Evolutionary conservation across 768 basidiomycete species (phyloP).

Genomic region (Pleurotus salmoneostramineus): DNA sequence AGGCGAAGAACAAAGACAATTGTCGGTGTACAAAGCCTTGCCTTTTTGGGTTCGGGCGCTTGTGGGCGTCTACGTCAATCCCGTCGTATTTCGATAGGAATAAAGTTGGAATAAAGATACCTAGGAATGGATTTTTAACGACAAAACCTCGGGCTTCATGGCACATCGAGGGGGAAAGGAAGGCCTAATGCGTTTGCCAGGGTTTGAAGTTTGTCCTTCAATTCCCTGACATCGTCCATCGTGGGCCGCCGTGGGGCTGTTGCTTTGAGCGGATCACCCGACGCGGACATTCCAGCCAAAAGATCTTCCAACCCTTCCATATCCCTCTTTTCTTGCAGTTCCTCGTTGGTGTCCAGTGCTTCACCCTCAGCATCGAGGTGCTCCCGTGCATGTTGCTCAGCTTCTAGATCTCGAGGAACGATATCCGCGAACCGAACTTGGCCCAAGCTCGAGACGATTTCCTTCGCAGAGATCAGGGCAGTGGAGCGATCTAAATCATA

Average conservation of each 20-base stretch:
- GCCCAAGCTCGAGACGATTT: slow-evolving; percentile 53
- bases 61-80: background rate
- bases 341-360: slow-evolving; percentile 34
- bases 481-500: background rate
- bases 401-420: slow-evolving; percentile 71
- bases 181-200: background rate
- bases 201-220: background rate
- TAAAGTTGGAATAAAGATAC: too few relatives aligned
- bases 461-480: slow-evolving; percentile 25
- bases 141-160: background rate
- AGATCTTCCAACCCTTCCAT: slow-evolving; percentile 58
- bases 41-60: slow-evolving; percentile 1
- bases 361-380: slow-evolving; percentile 46
- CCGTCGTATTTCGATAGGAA: too few relatives aligned
- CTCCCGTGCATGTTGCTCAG: slow-evolving; percentile 70
- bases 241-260: background rate
- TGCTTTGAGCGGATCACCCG: background rate
- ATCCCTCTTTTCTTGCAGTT: slow-evolving; percentile 39
- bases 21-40: slow-evolving; percentile 3
- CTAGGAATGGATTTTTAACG: background rate
- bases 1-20: slow-evolving; percentile 7
- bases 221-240: background rate
- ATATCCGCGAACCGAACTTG: slow-evolving; percentile 67
- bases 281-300: slow-evolving; percentile 38
- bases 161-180: background rate